These are phyloP conservation scores for Trichoderma sp. DNA, from an alignment of 2,329 filamentous ascomycete genomes.

Conservation along the genomic window DNA sequence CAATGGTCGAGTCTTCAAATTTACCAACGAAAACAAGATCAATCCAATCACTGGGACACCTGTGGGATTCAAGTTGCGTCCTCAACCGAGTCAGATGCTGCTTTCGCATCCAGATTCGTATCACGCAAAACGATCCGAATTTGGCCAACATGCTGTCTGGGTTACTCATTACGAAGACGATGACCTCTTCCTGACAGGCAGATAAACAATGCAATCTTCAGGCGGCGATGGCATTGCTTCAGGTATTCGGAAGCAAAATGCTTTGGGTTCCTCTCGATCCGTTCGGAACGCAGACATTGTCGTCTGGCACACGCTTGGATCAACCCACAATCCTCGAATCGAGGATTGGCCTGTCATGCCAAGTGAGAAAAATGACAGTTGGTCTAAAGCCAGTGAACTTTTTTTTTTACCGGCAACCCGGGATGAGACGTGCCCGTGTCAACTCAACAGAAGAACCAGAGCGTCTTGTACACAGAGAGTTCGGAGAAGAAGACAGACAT, in stretches of 20 bases:
- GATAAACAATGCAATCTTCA: constrained; percentile 47
- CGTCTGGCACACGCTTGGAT: constrained; percentile 56
- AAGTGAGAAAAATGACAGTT: constrained; percentile 52
- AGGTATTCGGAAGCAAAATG: not conserved
- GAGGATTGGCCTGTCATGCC: constrained; percentile 69
- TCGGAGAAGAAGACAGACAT: not conserved
- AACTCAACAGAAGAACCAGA: not conserved
- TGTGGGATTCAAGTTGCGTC: constrained; percentile 33
- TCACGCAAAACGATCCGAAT: constrained; percentile 42
- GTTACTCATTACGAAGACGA: constrained; percentile 43
- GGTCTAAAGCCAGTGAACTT: constrained; percentile 53
- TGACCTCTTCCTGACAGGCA: constrained; percentile 43
- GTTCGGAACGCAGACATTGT: constrained; percentile 50
- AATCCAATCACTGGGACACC: constrained; percentile 45
- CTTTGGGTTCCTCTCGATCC: not conserved
- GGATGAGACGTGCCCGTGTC: not conserved
- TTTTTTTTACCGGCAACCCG: constrained; percentile 45
- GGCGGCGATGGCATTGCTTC: constrained; percentile 38
- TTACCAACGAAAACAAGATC: constrained; percentile 42
- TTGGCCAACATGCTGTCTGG: constrained; percentile 44
- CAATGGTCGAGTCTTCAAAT: constrained; percentile 55
- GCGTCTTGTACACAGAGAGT: not conserved
- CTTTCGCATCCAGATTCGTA: constrained; percentile 30
- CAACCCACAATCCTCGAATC: constrained; percentile 62
- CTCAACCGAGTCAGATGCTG: not conserved